Percentiles rank a stretch among this genome's conserved stretches.
Evolutionary conservation across 306 rosid species (phyloP).

Genomic region (Myrica gale): DNA sequence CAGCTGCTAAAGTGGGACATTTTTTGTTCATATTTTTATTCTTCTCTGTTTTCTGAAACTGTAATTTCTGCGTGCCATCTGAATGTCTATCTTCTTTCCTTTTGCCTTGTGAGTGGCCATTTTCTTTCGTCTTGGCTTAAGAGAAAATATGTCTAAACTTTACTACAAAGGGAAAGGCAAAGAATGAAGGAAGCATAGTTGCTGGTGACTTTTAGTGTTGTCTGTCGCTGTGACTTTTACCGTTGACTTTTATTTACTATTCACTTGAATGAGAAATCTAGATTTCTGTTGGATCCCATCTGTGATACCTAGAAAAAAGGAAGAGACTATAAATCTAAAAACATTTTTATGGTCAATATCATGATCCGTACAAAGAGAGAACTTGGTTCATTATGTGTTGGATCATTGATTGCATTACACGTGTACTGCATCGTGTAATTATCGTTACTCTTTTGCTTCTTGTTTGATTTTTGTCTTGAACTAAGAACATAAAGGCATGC

Average conservation of each 20-base stretch:
- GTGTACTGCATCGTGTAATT: background rate
- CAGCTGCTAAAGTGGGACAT: conserved; percentile 72
- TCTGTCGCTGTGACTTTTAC: background rate
- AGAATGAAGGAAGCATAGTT: no score
- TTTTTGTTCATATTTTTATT: conserved; percentile 4
- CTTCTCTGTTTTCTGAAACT: background rate
- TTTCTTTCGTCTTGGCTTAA: background rate
- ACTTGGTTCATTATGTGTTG: background rate
- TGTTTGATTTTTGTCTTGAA: background rate
- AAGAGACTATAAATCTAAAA: background rate
- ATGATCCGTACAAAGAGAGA: background rate
- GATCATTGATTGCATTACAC: background rate
- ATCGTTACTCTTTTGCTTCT: background rate
- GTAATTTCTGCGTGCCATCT: background rate
- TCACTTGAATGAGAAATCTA: background rate
- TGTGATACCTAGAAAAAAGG: background rate
- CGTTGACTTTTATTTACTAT: background rate
- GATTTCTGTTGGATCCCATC: background rate
- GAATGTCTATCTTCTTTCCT: background rate
- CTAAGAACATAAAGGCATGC: background rate
- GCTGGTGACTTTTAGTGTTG: no score
- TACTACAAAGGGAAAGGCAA: no score
- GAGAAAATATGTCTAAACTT: background rate
- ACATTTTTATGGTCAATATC: conserved; percentile 4
- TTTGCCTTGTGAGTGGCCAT: background rate